Evolutionary conservation across 257 asterid species (phyloP).

Genomic region (Haberlea rhodopensis): DNA sequence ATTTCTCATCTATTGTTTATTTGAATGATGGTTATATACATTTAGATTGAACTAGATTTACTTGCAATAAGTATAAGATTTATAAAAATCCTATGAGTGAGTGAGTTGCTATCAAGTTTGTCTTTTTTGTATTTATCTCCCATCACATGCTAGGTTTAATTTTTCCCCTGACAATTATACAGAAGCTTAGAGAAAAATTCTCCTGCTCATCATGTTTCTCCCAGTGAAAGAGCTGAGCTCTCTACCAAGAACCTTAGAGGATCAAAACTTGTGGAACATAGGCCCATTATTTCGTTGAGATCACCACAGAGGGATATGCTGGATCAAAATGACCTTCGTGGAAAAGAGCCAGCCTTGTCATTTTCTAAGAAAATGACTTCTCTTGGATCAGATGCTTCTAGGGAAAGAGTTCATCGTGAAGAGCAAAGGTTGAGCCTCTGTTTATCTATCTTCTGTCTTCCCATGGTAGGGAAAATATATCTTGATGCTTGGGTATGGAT

Average conservation of each 20-base stretch:
- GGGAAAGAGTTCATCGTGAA: conserved; percentile 39
- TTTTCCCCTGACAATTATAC: conserved; percentile 23
- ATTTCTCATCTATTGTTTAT: not conserved
- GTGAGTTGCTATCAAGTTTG: conserved; percentile 14
- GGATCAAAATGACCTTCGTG: conserved; percentile 39
- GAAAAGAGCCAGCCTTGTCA: conserved; percentile 33
- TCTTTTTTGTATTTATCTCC: not conserved
- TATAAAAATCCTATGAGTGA: not conserved
- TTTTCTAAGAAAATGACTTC: conserved; percentile 44
- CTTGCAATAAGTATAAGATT: conserved; percentile 1
- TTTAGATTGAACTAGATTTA: conserved; percentile 12
- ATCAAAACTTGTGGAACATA: conserved; percentile 35
- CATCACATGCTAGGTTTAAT: conserved; percentile 6
- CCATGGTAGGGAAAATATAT: conserved; percentile 13
- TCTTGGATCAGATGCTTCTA: conserved; percentile 48
- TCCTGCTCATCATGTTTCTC: conserved; percentile 51
- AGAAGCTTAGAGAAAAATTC: conserved; percentile 49
- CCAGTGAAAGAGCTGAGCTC: conserved; percentile 35
- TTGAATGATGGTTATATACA: conserved; percentile 21
- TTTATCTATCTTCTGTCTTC: conserved; percentile 19
- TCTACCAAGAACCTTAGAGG: conserved; percentile 32
- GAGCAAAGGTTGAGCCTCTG: conserved; percentile 42
- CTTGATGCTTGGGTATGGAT: conserved; percentile 13
- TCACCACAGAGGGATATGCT: conserved; percentile 59
- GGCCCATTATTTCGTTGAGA: conserved; percentile 49